A percentile compares a stretch with the other conserved stretches of the same genome.
phyloP scores from a whole-genome alignment of 176 grass and related monocot species.

The Tillandsia fasciculata region DNA sequence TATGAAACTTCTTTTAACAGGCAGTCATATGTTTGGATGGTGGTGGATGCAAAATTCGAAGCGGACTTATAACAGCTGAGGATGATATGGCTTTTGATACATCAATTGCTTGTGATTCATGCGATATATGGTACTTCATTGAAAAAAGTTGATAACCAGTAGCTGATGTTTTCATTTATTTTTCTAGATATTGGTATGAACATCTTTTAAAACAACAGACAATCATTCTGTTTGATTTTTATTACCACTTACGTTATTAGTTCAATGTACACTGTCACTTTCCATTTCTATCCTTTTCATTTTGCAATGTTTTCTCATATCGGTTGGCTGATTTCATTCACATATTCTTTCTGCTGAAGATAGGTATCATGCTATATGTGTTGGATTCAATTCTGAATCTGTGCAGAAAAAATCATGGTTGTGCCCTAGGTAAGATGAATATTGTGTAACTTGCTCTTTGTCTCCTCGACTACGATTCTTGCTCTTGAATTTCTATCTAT shows the following conservation, averaged over 20 bases:
- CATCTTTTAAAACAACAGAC: no score
- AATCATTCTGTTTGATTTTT: no score
- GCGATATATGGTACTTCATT: constrained; percentile 74
- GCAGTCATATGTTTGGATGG: constrained; percentile 81
- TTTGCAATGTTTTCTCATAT: background rate
- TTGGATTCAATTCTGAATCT: constrained; percentile 61
- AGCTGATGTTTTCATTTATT: no score
- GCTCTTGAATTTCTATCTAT: background rate
- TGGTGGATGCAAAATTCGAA: constrained; percentile 66
- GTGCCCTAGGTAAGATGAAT: constrained; percentile 72
- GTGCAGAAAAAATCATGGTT: constrained; percentile 56
- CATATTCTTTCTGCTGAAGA: constrained; percentile 24
- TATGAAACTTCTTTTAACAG: constrained; percentile 31
- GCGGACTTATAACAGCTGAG: constrained; percentile 42
- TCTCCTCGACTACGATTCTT: background rate
- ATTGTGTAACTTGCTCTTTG: constrained; percentile 12
- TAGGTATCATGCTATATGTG: constrained; percentile 97
- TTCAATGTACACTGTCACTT: no score
- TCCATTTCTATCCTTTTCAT: background rate
- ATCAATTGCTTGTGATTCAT: constrained; percentile 95
- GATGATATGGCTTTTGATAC: constrained; percentile 66
- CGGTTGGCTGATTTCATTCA: constrained; percentile 22
- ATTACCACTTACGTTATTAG: no score
- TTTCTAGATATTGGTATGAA: no score
- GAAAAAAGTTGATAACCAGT: background rate